phyloP scores from a whole-genome alignment of 164 flowering plant species.

The Cinnamomum chago region DNA sequence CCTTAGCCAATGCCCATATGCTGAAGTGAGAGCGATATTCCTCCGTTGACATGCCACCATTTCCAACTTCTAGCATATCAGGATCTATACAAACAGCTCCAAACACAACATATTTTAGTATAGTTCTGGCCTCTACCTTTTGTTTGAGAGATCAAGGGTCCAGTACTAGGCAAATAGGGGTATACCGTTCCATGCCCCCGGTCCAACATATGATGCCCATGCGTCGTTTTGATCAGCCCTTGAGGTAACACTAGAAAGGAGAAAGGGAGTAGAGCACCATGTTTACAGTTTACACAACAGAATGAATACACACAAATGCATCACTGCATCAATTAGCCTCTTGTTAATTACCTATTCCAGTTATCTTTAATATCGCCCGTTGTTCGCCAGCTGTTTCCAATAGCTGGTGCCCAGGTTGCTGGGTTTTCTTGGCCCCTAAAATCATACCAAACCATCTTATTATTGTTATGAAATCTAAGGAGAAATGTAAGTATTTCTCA shows the following conservation, averaged over 20 bases:
- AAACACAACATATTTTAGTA: background rate
- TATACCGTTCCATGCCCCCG: conserved; percentile 83
- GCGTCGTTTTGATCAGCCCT: conserved; percentile 56
- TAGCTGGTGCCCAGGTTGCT: conserved; percentile 61
- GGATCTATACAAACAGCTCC: conserved; percentile 40
- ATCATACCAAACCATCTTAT: background rate
- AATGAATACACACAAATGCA: conserved; percentile 1
- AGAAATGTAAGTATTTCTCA: background rate
- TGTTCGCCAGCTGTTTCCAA: conserved; percentile 85
- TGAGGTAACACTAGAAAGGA: conserved; percentile 44
- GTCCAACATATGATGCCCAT: conserved; percentile 76
- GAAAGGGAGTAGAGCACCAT: background rate
- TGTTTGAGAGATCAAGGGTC: background rate
- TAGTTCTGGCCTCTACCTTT: background rate
- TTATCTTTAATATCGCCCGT: conserved; percentile 62
- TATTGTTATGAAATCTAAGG: background rate
- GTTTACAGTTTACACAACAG: background rate
- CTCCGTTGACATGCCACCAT: conserved; percentile 73
- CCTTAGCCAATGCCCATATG: conserved; percentile 84
- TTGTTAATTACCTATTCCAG: conserved; percentile 47
- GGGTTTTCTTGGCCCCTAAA: conserved; percentile 69
- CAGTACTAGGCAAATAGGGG: background rate
- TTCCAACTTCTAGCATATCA: conserved; percentile 92
- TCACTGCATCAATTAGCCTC: background rate
- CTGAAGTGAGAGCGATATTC: conserved; percentile 85